These are phyloP conservation scores for Fraxinus baroniana DNA, from an alignment of 305 asterid genomes.

Conservation along the genomic window DNA sequence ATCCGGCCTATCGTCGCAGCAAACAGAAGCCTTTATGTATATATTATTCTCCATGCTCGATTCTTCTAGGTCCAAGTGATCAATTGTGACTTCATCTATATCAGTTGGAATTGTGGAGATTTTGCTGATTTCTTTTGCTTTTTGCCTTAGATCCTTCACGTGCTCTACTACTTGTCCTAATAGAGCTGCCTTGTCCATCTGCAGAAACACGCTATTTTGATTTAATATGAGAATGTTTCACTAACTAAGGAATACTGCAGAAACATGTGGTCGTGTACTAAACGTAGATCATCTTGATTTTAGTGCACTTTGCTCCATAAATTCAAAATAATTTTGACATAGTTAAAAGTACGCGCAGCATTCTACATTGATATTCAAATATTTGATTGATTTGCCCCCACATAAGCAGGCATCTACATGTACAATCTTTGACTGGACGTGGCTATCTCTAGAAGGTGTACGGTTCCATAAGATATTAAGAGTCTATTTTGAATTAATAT, in stretches of 20 bases:
- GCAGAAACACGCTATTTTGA: slow-evolving; percentile 31
- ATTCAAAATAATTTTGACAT: background rate
- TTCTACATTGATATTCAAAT: background rate
- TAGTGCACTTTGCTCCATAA: background rate
- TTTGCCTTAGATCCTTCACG: slow-evolving; percentile 59
- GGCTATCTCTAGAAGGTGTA: background rate
- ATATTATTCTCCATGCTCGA: slow-evolving; percentile 8
- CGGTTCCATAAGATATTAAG: background rate
- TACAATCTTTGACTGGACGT: background rate
- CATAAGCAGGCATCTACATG: background rate
- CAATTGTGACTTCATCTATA: slow-evolving; percentile 57
- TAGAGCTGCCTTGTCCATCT: slow-evolving; percentile 45
- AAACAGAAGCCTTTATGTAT: slow-evolving; percentile 53
- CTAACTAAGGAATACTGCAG: background rate
- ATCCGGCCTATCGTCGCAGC: slow-evolving; percentile 81
- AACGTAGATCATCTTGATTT: background rate
- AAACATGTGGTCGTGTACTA: background rate
- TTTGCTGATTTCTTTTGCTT: slow-evolving; percentile 53
- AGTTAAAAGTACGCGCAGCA: background rate
- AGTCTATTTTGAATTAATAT: background rate
- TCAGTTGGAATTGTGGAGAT: slow-evolving; percentile 57
- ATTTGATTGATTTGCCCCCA: background rate
- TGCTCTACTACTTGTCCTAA: slow-evolving; percentile 58
- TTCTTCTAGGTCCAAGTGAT: slow-evolving; percentile 21
- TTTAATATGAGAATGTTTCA: background rate